Evolutionary conservation across 1,139 yeast species (phyloP), one percentile per base, ranked within the genome.

Genomic region (Arxiozyma slooffiae): DNA sequence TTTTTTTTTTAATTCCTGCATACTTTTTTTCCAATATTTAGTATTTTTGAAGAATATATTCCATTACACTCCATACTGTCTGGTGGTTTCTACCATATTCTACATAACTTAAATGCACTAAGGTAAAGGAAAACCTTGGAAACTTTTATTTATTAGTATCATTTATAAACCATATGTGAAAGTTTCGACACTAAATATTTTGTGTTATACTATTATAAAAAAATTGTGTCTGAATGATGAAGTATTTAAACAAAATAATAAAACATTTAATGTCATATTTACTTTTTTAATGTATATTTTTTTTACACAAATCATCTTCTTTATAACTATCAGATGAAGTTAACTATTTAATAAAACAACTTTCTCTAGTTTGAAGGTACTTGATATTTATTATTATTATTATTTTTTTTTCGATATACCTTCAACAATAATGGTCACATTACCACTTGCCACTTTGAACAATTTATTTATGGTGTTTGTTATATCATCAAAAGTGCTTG

Each of bases 401-500:
- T n/a, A n/a, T n/a, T 75, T 67, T 55, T 73, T 73, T 57, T 84
- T 81, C 8, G 89, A 66, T 1, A 80, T 68, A 1, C 80, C 87
- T 41, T 71, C 69, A 0, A 88, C 76, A 16, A 81, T 68, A 0
- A 70, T 69, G 1, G 68, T 70, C 1, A 87, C 67, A 0, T 94
- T 81, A 3, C 68, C 68, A 60, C 89, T 86, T 1, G 87, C 85
- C 36, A 75, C 71, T 8, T 67, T 62, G 4, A 88, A 72, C 1
- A 86, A 70, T 1, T 76, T 64, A 58, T 82, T 86, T 0, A 94
- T 80, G 0, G 89, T 78, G 61, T 87, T 86, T 1, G 85, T 66
- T 0, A 95, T 76, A 2, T 90, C 87, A 57, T 79, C 81, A 8
- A 89, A 71, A 0, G 90, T 78, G 5, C 94, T 82, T 0, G 85